Conservation (phyloP, 2,329 filamentous ascomycete genomes). For the Fusarium solani-melongenae region DNA sequence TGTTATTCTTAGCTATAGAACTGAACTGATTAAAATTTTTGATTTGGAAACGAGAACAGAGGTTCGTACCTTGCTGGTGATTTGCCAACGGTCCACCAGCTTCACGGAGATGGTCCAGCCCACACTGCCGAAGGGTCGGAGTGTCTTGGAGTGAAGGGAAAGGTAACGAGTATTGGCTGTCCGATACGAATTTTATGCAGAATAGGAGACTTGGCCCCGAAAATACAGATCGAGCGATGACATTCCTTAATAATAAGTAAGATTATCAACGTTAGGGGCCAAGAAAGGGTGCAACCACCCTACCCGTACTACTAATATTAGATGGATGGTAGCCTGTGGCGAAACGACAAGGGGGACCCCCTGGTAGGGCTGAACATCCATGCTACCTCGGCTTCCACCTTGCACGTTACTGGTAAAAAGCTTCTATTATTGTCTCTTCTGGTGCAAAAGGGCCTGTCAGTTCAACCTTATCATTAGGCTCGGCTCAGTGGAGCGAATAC, state of each 20-base stretch:
- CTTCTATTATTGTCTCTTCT: background rate
- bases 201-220: background rate
- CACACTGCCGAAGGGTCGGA: background rate
- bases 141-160: background rate
- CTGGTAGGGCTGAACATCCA: background rate
- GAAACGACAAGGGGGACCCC: background rate
- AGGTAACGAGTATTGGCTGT: background rate
- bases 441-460: background rate
- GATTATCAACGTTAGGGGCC: background rate
- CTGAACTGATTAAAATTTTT: background rate
- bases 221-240: background rate
- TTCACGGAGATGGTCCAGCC: background rate
- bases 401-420: background rate
- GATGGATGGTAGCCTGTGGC: background rate
- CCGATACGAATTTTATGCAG: background rate
- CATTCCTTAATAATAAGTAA: background rate
- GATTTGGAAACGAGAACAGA: background rate
- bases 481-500: background rate
- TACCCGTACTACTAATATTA: background rate
- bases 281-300: background rate
- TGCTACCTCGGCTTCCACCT: background rate
- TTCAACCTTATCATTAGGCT: background rate
- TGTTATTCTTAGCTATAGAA: background rate
- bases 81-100: background rate
- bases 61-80: background rate